These are phyloP conservation scores for Phaeosphaeria sp. DNA, from an alignment of 2,329 filamentous ascomycete genomes.

Conservation along the genomic window DNA sequence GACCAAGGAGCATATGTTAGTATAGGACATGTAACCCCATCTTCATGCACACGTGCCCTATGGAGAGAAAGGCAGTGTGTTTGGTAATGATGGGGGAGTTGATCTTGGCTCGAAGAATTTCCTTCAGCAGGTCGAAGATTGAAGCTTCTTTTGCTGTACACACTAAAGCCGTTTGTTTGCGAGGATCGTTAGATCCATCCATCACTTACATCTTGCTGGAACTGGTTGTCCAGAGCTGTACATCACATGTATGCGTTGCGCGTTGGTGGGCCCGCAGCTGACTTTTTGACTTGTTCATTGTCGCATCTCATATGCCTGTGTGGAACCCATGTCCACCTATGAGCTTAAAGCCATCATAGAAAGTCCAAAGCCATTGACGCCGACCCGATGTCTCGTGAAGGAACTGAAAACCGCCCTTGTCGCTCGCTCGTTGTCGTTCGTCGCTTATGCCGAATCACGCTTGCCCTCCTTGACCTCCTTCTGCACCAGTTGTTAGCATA, in stretches of 20 bases:
- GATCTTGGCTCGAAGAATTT: conserved; percentile 70
- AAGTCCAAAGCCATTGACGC: conserved; percentile 51
- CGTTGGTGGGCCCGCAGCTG: conserved; percentile 26
- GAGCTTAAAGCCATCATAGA: conserved; percentile 45
- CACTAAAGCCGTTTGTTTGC: conserved; percentile 65
- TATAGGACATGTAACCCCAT: conserved; percentile 60
- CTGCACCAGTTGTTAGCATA: conserved; percentile 58
- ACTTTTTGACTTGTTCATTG: conserved; percentile 49
- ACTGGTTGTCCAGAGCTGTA: conserved; percentile 8
- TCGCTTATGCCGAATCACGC: conserved; percentile 79
- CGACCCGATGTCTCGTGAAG: conserved; percentile 49
- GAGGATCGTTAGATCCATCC: conserved; percentile 22
- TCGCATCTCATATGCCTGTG: conserved; percentile 44
- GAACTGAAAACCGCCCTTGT: conserved; percentile 46
- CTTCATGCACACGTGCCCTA: conserved; percentile 69
- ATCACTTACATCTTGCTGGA: conserved; percentile 8
- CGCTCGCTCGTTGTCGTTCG: conserved; percentile 38
- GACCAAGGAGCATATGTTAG: conserved; percentile 7
- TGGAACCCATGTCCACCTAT: conserved; percentile 40
- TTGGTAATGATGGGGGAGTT: conserved; percentile 68
- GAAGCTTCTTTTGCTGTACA: conserved; percentile 70
- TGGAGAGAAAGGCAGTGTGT: conserved; percentile 60
- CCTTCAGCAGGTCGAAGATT: conserved; percentile 71
- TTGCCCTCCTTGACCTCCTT: conserved; percentile 98
- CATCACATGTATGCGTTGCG: conserved; percentile 29